Evolutionary conservation across 108 stramenopile species (phyloP).

Genomic region (Schizochytrium sp.): DNA sequence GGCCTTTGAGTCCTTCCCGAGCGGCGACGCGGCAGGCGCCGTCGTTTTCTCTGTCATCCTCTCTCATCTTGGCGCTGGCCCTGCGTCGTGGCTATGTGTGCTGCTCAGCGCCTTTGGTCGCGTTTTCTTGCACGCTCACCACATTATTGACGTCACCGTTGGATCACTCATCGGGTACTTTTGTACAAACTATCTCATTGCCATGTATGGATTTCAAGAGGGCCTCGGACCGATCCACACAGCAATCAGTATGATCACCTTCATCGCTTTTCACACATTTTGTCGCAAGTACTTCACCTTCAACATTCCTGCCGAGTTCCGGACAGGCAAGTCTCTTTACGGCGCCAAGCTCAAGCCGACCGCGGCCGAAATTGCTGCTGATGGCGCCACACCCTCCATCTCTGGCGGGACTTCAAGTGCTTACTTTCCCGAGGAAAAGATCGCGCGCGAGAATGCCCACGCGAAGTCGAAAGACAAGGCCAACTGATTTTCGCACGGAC

Average conservation of each 20-base stretch:
- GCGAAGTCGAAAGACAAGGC: too few relatives aligned
- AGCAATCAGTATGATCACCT: not conserved
- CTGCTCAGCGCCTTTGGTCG: not conserved
- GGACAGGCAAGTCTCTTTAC: not conserved
- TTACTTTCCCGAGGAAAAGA: not conserved
- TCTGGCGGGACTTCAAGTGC: not conserved
- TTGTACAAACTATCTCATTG: not conserved
- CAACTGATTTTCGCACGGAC: too few relatives aligned
- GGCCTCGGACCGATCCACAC: not conserved
- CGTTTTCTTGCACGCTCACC: not conserved
- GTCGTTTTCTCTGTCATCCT: not conserved
- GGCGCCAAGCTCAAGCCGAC: not conserved
- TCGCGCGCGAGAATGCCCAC: too few relatives aligned
- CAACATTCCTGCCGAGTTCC: not conserved
- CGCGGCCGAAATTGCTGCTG: not conserved
- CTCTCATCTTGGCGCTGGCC: not conserved
- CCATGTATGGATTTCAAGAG: not conserved
- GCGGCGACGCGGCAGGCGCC: conserved; percentile 1
- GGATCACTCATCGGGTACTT: not conserved
- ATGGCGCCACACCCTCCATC: not conserved
- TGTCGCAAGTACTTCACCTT: not conserved
- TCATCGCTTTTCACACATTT: not conserved
- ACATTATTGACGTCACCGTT: not conserved
- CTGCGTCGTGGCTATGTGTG: not conserved
- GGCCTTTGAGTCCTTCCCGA: not conserved